phyloP scores from a whole-genome alignment of 2,329 filamentous ascomycete genomes.

The Monosporascus sp. region DNA sequence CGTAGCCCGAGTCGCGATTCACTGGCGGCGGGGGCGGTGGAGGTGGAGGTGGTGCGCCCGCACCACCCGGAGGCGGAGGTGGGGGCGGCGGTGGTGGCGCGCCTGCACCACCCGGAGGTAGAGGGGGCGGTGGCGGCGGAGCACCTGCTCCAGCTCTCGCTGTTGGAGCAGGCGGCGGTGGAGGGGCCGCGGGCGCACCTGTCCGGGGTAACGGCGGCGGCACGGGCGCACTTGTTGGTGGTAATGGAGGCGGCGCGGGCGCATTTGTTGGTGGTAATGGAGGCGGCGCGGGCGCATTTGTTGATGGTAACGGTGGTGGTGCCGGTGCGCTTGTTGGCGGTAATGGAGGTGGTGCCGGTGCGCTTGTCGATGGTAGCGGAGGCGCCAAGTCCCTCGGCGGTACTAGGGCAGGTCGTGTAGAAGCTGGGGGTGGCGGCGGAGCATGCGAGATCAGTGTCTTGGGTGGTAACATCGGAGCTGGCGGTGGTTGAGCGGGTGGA shows the following conservation, averaged over 20 bases:
- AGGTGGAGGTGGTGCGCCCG: constrained; percentile 23
- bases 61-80: constrained; percentile 28
- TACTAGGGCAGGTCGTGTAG: constrained; percentile 58
- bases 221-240: constrained; percentile 19
- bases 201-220: constrained; percentile 14
- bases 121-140: constrained; percentile 9
- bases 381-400: constrained; percentile 42
- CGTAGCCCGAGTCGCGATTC: constrained; percentile 53
- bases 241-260: constrained; percentile 17
- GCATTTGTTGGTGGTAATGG: constrained; percentile 12
- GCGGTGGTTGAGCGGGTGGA: constrained; percentile 29
- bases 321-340: constrained; percentile 40
- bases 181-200: constrained; percentile 3
- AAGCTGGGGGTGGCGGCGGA: constrained; percentile 26
- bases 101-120: constrained; percentile 5
- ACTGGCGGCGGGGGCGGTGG: constrained; percentile 46
- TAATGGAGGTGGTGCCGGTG: constrained; percentile 21
- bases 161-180: constrained; percentile 4
- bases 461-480: constrained; percentile 31
- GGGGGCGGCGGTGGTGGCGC: constrained; percentile 26
- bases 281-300: constrained; percentile 41
- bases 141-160: constrained; percentile 7
- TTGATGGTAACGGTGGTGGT: constrained; percentile 47
- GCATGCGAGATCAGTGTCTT: constrained; percentile 27
- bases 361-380: constrained; percentile 25